A percentile compares a stretch with the other conserved stretches of the same genome.
These are phyloP conservation scores for Macrolepiota albuminosa DNA, from an alignment of 768 basidiomycete species.

Conservation along the genomic window DNA sequence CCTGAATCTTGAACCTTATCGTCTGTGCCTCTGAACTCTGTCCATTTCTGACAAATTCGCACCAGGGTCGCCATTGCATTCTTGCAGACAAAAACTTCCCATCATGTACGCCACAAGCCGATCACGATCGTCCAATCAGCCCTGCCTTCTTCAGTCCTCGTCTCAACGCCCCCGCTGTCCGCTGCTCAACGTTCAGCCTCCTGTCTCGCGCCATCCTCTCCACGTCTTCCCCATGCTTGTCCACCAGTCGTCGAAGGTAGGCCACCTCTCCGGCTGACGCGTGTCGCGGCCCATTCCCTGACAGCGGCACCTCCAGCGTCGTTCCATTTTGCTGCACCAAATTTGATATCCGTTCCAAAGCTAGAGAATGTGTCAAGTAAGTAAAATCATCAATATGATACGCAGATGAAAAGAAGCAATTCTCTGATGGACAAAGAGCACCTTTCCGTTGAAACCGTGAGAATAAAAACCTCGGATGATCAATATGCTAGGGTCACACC, in stretches of 20 bases:
- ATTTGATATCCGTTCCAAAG: conserved; percentile 59
- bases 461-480: conserved; percentile 13
- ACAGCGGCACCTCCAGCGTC: conserved; percentile 35
- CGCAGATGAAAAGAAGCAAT: conserved; percentile 8
- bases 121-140: conserved; percentile 24
- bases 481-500: conserved; percentile 1
- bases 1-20: conserved; percentile 9
- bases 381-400: conserved; percentile 1
- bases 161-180: conserved; percentile 73
- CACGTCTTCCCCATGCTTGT: conserved; percentile 67
- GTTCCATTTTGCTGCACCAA: conserved; percentile 22
- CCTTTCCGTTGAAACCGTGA: conserved; percentile 23
- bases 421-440: conserved; percentile 11
- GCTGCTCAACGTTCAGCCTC: conserved; percentile 77
- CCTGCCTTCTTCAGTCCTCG: conserved; percentile 59
- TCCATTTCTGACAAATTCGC: background rate
- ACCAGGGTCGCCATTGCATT: background rate
- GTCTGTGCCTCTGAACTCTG: background rate
- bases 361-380: conserved; percentile 34
- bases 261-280: conserved; percentile 64
- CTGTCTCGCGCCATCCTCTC: conserved; percentile 76
- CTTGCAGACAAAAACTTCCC: background rate
- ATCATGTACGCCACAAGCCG: conserved; percentile 16
- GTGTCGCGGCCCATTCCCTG: conserved; percentile 48
- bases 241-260: conserved; percentile 63